Base-by-base conservation (phyloP, 2,329 filamentous ascomycete genomes). In the Ophiostoma ips region DNA sequence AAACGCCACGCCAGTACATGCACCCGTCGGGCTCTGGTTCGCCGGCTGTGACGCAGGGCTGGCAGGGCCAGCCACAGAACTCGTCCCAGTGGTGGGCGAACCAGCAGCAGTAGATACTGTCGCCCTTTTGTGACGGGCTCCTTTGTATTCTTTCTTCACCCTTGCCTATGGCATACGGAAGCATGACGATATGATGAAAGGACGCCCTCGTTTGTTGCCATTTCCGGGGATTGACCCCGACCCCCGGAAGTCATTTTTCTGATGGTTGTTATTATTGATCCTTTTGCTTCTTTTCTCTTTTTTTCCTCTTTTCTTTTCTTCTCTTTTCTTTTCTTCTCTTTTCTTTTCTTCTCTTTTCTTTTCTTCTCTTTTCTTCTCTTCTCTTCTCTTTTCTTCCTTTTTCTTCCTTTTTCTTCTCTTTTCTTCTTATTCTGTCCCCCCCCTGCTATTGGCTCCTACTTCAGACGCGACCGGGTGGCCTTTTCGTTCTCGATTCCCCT, bases 1-100 rank as follows among this genome's bases (percentile, higher is more conserved):
- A 81, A 64, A 79, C 76, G 1, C 74, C 77, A 4, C 70, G 79
- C 48, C 76, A 81, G 60, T 83, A 83, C 67, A 75, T 87, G 77
- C 79, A 83, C 59, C 71, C 80, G 65, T 67, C 74, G 63, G 65
- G 73, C 58, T 64, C 79, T 4, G 66, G 65, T 4, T 64, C 66
- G 7, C 72, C 74, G 11, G 67, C 72, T 6, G 71, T 71, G 19
- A 70, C 71, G 2, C 75, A 77, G 54, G 62, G 67, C 4, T 79
- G 62, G 62, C 58, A 61, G 7, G 68, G 77, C 35, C 79, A 83
- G 58, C 79, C 81, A 58, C 15, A 30, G 18, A 10, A 31, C 24
- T 30, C 33, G n/a, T 31, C 30, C 2, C 43, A 45, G 43, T 45
- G 43, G 43, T 45, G 43, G 43, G 24, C 28, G 18, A 45, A 45